A percentile compares a stretch with the other conserved stretches of the same genome.
phyloP scores from a whole-genome alignment of 2,329 filamentous ascomycete species.

The Beauveria pseudobassiana region DNA sequence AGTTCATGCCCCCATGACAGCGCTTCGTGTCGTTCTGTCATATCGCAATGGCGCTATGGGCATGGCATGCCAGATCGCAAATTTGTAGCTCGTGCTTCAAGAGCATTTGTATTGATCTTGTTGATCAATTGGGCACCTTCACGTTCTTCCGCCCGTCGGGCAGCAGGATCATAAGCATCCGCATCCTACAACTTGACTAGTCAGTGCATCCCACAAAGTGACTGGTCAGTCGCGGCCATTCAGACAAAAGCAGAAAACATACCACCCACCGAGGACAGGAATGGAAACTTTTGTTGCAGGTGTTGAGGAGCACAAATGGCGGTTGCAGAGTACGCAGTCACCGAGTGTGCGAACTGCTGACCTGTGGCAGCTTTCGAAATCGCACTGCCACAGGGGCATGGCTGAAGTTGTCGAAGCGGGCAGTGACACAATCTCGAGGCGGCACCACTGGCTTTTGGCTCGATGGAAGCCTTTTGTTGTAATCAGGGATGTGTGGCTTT shows the following conservation, averaged over 20 bases:
- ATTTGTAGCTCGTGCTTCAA: conserved; percentile 27
- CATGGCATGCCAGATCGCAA: conserved; percentile 29
- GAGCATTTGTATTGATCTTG: conserved; percentile 28
- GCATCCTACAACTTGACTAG: conserved; percentile 23
- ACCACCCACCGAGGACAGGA: conserved; percentile 31
- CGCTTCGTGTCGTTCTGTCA: conserved; percentile 24
- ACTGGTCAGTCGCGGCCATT: conserved; percentile 9
- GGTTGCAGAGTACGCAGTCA: conserved; percentile 31
- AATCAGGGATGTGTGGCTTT: too few relatives aligned
- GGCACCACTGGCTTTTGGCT: background rate
- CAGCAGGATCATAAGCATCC: conserved; percentile 25
- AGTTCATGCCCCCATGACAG: conserved; percentile 39
- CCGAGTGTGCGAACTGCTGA: conserved; percentile 28
- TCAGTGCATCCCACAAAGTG: conserved; percentile 1
- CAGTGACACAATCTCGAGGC: background rate
- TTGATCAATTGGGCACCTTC: conserved; percentile 27
- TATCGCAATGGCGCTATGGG: conserved; percentile 28
- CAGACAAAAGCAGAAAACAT: conserved; percentile 14
- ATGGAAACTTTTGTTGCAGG: conserved; percentile 25
- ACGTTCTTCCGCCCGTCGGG: conserved; percentile 24
- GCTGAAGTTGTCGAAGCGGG: background rate
- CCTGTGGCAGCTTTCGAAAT: conserved; percentile 23
- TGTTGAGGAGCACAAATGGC: conserved; percentile 30
- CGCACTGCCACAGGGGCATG: conserved; percentile 29
- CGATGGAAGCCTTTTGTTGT: background rate